These are phyloP conservation scores for Zychaea mexicana DNA, from an alignment of 371 early-diverging fungal species.

Conservation along the genomic window DNA sequence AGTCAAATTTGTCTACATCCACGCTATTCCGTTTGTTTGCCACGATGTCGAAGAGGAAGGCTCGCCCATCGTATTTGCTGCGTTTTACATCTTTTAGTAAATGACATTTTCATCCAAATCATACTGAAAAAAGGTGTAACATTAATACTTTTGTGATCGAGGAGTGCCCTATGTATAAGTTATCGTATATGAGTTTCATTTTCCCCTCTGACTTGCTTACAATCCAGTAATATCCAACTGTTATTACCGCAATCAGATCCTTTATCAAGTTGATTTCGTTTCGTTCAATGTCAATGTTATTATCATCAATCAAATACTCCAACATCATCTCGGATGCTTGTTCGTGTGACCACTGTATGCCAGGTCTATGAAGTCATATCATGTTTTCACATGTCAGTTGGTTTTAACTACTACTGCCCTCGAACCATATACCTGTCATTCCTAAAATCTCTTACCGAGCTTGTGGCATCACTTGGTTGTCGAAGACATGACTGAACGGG, in stretches of 20 bases:
- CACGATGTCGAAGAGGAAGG: constrained; percentile 94
- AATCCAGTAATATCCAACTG: too few species aligned
- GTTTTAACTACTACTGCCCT: not conserved
- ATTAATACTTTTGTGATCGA: constrained; percentile 35
- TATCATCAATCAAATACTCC: constrained; percentile 82
- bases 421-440: not conserved
- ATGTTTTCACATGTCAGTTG: not conserved
- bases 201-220: not conserved
- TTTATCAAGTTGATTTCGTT: constrained; percentile 81
- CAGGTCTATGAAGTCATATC: constrained; percentile 47
- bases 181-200: too few species aligned
- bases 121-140: too few species aligned
- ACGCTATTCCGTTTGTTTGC: constrained; percentile 92
- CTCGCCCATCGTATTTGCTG: constrained; percentile 41
- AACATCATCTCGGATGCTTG: constrained; percentile 89
- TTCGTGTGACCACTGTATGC: constrained; percentile 86
- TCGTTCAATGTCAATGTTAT: constrained; percentile 71
- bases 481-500: constrained; percentile 95
- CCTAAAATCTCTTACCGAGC: constrained; percentile 36
- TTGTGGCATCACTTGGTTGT: constrained; percentile 79
- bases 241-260: constrained; percentile 74
- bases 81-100: not conserved
- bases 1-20: constrained; percentile 98
- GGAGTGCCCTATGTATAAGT: too few species aligned
- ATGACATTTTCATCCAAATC: not conserved